phyloP scores from a whole-genome alignment of 179 eudicot species.

The Amaranthus tricolor region DNA sequence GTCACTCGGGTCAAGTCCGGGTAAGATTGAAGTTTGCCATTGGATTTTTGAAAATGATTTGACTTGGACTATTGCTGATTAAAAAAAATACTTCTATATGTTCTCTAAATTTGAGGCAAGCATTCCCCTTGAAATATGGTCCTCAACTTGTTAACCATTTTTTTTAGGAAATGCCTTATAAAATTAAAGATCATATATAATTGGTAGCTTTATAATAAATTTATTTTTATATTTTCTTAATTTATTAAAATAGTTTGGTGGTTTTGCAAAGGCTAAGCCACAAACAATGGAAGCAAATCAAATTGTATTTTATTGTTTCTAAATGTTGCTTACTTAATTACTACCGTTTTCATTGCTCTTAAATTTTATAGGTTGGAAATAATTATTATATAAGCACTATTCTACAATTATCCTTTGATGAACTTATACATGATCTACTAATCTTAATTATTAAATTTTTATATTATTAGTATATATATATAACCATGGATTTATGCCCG shows the following conservation, averaged over 20 bases:
- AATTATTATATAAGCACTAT: slow-evolving; percentile 7
- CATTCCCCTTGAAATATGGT: no score
- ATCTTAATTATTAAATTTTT: no score
- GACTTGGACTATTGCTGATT: slow-evolving; percentile 68
- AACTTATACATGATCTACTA: no score
- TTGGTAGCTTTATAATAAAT: neutral
- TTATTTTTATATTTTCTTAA: slow-evolving; percentile 8
- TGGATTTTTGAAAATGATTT: slow-evolving; percentile 88
- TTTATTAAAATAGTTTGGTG: slow-evolving; percentile 22
- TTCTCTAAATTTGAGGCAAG: no score
- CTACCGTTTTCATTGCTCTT: slow-evolving; percentile 16
- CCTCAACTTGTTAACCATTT: no score
- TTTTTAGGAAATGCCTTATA: no score
- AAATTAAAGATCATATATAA: no score
- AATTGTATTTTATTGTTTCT: slow-evolving; percentile 35
- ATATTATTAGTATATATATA: slow-evolving; percentile 7
- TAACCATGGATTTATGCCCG: no score
- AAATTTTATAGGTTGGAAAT: slow-evolving; percentile 15
- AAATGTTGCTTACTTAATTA: slow-evolving; percentile 22
- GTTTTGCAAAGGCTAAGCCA: slow-evolving; percentile 35
- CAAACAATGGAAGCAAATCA: slow-evolving; percentile 18
- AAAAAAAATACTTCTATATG: neutral
- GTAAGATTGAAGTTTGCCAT: slow-evolving; percentile 80
- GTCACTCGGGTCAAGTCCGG: slow-evolving; percentile 66
- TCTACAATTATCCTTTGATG: no score